Percentiles rank a stretch among this genome's conserved stretches.
phyloP scores from a whole-genome alignment of 2,329 filamentous ascomycete species.

The Aureobasidium mangrovei region DNA sequence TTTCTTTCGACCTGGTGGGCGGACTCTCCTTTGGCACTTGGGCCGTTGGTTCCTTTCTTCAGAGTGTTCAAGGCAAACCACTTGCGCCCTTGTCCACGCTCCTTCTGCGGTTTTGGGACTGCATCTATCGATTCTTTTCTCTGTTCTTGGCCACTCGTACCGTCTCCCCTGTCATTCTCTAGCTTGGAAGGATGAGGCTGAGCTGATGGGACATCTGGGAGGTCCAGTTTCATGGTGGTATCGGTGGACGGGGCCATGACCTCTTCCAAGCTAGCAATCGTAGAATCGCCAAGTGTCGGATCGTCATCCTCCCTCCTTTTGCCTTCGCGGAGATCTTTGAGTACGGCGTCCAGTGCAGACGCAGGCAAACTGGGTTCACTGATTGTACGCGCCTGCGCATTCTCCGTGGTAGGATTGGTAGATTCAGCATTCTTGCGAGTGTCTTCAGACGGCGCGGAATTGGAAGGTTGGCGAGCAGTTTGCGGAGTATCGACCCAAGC shows the following conservation, averaged over 20 bases:
- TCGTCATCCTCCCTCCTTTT: conserved; percentile 27
- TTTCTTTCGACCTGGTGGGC: neutral
- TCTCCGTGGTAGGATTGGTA: neutral
- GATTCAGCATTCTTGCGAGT: neutral
- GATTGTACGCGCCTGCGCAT: neutral
- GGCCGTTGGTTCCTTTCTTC: conserved; percentile 32
- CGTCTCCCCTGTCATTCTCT: neutral
- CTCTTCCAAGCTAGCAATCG: conserved; percentile 40
- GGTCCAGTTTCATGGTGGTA: conserved; percentile 19
- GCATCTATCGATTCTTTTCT: neutral
- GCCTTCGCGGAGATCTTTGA: conserved; percentile 33
- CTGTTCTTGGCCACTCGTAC: neutral
- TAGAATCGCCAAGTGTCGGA: conserved; percentile 35
- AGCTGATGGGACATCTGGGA: conserved; percentile 4
- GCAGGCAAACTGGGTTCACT: conserved; percentile 11
- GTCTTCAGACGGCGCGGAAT: neutral
- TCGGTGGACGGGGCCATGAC: conserved; percentile 29
- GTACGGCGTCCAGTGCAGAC: conserved; percentile 20
- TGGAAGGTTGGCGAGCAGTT: neutral
- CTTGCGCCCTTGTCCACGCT: conserved; percentile 36
- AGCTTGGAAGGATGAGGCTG: neutral
- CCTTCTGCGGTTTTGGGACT: conserved; percentile 26
- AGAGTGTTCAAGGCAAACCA: conserved; percentile 33
- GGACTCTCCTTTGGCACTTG: conserved; percentile 16
- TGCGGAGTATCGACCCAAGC: conserved; percentile 41